Conservation (phyloP, 805 yeast species). For the Yarrowia deformans region DNA sequence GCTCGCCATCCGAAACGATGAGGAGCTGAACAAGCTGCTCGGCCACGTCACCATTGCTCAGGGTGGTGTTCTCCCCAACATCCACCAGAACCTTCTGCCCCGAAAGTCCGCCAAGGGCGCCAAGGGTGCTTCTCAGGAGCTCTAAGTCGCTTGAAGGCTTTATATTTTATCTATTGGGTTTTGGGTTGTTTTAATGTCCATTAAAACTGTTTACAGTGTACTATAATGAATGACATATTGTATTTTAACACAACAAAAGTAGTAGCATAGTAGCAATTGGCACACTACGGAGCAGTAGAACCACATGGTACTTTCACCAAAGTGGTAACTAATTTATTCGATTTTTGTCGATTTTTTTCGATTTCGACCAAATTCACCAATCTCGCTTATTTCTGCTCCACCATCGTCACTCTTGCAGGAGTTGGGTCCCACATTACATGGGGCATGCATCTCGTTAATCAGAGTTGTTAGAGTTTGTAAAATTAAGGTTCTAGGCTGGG, state of each 20-base stretch:
- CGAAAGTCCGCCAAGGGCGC: conserved; percentile 56
- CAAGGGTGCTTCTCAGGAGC: conserved; percentile 54
- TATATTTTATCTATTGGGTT: conserved; percentile 35
- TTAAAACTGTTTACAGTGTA: conserved; percentile 34
- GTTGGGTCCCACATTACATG: conserved; percentile 6
- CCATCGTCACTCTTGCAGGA: conserved; percentile 8
- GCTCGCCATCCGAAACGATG: conserved; percentile 98
- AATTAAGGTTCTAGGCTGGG: neutral
- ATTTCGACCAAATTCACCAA: neutral
- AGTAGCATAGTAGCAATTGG: too few relatives aligned
- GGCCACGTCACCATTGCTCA: conserved; percentile 96
- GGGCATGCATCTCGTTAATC: conserved; percentile 22
- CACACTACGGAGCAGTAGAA: too few relatives aligned
- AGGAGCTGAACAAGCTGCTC: conserved; percentile 93
- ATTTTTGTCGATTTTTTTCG: neutral
- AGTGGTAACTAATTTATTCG: neutral
- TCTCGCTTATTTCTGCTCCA: neutral
- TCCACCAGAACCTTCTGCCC: conserved; percentile 90
- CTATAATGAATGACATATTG: conserved; percentile 34
- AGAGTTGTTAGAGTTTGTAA: neutral
- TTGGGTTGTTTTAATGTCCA: conserved; percentile 21
- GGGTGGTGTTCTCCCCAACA: conserved; percentile 99
- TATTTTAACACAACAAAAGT: neutral
- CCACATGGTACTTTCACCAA: too few relatives aligned
- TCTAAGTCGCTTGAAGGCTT: conserved; percentile 44